phyloP scores from a whole-genome alignment of 768 basidiomycete species.

The Tricholoma bakamatsutake region DNA sequence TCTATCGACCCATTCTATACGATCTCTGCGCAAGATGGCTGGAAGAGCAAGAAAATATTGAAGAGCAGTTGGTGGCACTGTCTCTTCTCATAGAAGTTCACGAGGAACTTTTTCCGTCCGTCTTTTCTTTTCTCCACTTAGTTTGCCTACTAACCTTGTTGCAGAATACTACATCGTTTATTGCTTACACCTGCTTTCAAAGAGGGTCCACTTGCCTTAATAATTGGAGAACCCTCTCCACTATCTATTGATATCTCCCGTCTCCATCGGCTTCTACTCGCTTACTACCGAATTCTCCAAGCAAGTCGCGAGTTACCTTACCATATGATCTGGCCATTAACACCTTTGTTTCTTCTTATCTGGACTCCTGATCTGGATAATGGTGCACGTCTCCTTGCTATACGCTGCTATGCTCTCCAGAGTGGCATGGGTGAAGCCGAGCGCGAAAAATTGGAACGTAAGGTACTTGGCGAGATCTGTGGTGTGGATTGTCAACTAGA shows the following conservation, averaged over 20 bases:
- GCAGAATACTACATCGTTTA: constrained; percentile 53
- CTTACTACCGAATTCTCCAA: constrained; percentile 76
- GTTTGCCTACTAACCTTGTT: constrained; percentile 6
- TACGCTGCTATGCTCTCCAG: constrained; percentile 73
- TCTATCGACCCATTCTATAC: constrained; percentile 72
- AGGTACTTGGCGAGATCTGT: constrained; percentile 53
- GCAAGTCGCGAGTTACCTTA: constrained; percentile 66
- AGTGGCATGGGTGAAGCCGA: constrained; percentile 75
- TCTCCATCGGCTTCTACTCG: constrained; percentile 68
- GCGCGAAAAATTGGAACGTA: constrained; percentile 57
- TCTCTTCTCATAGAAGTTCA: constrained; percentile 61
- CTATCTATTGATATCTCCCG: constrained; percentile 33
- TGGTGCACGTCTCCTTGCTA: constrained; percentile 63
- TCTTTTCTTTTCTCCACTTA: constrained; percentile 12
- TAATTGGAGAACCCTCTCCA: constrained; percentile 26
- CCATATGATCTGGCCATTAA: constrained; percentile 58
- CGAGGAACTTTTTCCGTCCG: constrained; percentile 69
- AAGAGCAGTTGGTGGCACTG: constrained; percentile 53
- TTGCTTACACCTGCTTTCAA: constrained; percentile 36
- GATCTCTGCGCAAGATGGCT: constrained; percentile 85
- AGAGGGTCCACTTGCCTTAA: constrained; percentile 50
- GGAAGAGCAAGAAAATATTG: constrained; percentile 40
- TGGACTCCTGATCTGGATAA: constrained; percentile 44
- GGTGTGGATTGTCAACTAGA: constrained; percentile 59
- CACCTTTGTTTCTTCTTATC: constrained; percentile 42